Conservation (phyloP, 2,329 filamentous ascomycete genomes). For the Aspergillus alliaceus region DNA sequence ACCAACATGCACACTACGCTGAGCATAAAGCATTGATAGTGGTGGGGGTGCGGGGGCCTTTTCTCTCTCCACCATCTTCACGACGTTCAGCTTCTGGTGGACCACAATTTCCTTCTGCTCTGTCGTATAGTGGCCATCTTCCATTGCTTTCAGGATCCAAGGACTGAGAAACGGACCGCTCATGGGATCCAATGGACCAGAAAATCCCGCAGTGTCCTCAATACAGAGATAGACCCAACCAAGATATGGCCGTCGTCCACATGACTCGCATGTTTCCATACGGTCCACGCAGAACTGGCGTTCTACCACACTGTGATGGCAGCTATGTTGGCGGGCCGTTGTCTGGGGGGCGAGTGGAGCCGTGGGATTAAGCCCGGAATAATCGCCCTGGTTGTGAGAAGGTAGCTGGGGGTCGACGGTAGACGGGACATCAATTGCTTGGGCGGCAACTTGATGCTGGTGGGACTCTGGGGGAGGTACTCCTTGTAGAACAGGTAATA, state of each 20-base stretch:
- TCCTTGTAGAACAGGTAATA: constrained; percentile 5
- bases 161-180: constrained; percentile 31
- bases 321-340: not conserved
- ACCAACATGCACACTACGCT: not conserved
- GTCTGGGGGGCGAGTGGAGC: not conserved
- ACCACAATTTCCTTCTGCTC: constrained; percentile 44
- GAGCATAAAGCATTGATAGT: constrained; percentile 4
- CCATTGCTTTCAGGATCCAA: constrained; percentile 44
- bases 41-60: not conserved
- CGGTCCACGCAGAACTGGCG: constrained; percentile 56
- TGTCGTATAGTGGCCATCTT: constrained; percentile 42
- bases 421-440: not conserved
- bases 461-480: not conserved
- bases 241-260: constrained; percentile 55
- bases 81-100: constrained; percentile 39
- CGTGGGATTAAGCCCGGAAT: not conserved
- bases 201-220: constrained; percentile 57
- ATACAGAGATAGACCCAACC: constrained; percentile 76
- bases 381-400: not conserved
- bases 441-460: not conserved
- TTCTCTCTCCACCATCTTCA: constrained; percentile 23
- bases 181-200: constrained; percentile 25
- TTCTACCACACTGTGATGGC: constrained; percentile 63
- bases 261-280: constrained; percentile 57
- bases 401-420: not conserved